These are phyloP conservation scores for Pezicula rhizophila DNA, from an alignment of 2,329 filamentous ascomycete species.

Conservation along the genomic window DNA sequence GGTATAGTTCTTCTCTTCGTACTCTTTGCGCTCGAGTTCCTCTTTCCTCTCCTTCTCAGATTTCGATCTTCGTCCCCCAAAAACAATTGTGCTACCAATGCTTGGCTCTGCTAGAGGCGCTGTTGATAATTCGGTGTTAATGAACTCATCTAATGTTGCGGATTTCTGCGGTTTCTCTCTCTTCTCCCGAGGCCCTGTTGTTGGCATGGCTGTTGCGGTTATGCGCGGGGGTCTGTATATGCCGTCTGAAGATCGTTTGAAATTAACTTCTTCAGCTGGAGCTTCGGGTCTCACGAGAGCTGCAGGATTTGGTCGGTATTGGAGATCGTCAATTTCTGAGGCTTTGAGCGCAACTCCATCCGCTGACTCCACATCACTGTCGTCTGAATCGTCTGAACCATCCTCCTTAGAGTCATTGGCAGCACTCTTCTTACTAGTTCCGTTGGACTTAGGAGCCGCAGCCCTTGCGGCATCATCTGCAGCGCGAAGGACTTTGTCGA, in stretches of 20 bases:
- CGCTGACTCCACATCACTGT: slow-evolving; percentile 22
- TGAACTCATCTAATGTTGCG: slow-evolving; percentile 84
- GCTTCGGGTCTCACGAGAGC: slow-evolving; percentile 29
- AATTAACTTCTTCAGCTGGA: slow-evolving; percentile 15
- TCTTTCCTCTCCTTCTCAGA: slow-evolving; percentile 68
- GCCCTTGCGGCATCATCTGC: slow-evolving; percentile 43
- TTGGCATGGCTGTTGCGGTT: slow-evolving; percentile 78
- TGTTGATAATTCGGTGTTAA: slow-evolving; percentile 74
- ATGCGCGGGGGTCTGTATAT: slow-evolving; percentile 88
- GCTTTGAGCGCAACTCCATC: slow-evolving; percentile 18
- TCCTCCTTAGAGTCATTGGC: slow-evolving; percentile 17
- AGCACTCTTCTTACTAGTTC: slow-evolving; percentile 6
- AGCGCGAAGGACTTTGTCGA: slow-evolving; percentile 87
- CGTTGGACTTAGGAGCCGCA: slow-evolving; percentile 4
- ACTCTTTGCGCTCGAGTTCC: slow-evolving; percentile 73
- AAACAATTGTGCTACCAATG: slow-evolving; percentile 82
- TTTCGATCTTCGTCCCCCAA: slow-evolving; percentile 73
- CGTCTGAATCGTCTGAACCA: slow-evolving; percentile 28
- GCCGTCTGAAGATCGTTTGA: slow-evolving; percentile 46
- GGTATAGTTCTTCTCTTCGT: slow-evolving; percentile 90
- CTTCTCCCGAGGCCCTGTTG: slow-evolving; percentile 44
- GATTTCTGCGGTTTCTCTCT: slow-evolving; percentile 54
- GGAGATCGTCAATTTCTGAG: slow-evolving; percentile 48
- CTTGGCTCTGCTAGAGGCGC: slow-evolving; percentile 81
- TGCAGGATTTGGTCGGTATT: slow-evolving; percentile 55